Conservation (phyloP, 2,329 filamentous ascomycete species). For the Xylaria multiplex region DNA sequence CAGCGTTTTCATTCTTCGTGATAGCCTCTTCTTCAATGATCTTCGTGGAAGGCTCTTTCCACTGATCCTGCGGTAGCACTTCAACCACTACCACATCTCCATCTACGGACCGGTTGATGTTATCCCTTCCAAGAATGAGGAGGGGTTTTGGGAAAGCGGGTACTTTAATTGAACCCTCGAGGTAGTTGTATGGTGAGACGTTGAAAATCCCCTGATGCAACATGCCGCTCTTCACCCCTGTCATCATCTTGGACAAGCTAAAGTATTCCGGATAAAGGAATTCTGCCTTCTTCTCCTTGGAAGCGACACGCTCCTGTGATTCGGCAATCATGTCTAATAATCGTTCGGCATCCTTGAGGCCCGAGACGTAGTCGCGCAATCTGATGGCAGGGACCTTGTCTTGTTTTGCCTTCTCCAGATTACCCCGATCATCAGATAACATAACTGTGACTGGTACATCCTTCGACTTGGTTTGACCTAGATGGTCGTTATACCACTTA, state of each 20-base stretch:
- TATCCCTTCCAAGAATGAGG: constrained; percentile 89
- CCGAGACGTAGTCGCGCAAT: constrained; percentile 80
- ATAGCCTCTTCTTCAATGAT: constrained; percentile 94
- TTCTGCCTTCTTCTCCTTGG: constrained; percentile 71
- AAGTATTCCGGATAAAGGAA: constrained; percentile 91
- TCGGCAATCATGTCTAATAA: constrained; percentile 94
- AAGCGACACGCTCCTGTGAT: constrained; percentile 73
- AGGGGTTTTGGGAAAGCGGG: constrained; percentile 90
- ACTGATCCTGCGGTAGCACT: constrained; percentile 91
- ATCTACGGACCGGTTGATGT: constrained; percentile 92
- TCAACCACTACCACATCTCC: constrained; percentile 95
- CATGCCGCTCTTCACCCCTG: constrained; percentile 86
- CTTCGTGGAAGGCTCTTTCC: constrained; percentile 95
- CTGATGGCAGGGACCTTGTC: constrained; percentile 78
- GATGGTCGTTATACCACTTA: constrained; percentile 88
- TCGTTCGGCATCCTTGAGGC: constrained; percentile 83
- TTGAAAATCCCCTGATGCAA: constrained; percentile 96
- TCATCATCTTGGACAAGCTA: constrained; percentile 91
- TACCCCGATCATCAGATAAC: constrained; percentile 92
- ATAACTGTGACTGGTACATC: constrained; percentile 83
- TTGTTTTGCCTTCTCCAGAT: constrained; percentile 80
- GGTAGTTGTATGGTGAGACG: constrained; percentile 96
- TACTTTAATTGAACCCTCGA: constrained; percentile 91
- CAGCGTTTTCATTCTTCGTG: constrained; percentile 93
- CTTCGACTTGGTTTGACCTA: constrained; percentile 70